Conservation (phyloP, 2,329 filamentous ascomycete genomes). For the Tetracladium maxilliforme region DNA sequence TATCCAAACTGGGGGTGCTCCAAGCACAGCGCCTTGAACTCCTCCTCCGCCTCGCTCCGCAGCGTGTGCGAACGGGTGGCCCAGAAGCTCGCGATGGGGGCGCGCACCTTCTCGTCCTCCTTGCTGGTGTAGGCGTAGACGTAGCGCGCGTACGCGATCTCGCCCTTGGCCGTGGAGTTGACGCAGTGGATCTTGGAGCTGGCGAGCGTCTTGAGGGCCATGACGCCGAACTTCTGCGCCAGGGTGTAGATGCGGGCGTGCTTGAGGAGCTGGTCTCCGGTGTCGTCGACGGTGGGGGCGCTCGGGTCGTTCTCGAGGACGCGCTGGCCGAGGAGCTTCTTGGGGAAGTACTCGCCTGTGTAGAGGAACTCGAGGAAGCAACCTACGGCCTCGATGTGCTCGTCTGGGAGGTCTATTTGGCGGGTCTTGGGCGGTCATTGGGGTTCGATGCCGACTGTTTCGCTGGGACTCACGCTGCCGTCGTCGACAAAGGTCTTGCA, state of each 20-base stretch:
- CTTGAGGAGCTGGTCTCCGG: conserved; percentile 71
- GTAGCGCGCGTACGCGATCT: conserved; percentile 84
- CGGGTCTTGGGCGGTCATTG: conserved; percentile 29
- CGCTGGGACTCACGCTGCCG: conserved; percentile 40
- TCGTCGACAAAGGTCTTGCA: conserved; percentile 47
- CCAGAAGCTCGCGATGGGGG: conserved; percentile 84
- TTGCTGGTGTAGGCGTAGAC: conserved; percentile 64
- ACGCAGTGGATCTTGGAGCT: conserved; percentile 88
- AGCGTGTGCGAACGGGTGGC: conserved; percentile 66
- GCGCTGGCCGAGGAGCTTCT: conserved; percentile 45
- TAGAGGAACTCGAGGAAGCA: conserved; percentile 77
- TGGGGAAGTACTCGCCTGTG: conserved; percentile 76
- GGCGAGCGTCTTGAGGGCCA: conserved; percentile 57
- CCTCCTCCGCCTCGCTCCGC: conserved; percentile 70
- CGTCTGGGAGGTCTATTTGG: conserved; percentile 50
- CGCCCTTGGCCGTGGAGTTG: conserved; percentile 73
- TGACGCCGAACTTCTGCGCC: conserved; percentile 61
- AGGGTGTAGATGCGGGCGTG: conserved; percentile 85
- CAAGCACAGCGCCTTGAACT: conserved; percentile 74
- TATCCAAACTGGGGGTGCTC: conserved; percentile 87
- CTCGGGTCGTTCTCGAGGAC: conserved; percentile 55
- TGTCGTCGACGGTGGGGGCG: conserved; percentile 53
- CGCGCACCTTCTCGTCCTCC: conserved; percentile 60
- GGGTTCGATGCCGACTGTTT: neutral
- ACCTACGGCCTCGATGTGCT: conserved; percentile 59